phyloP scores from a whole-genome alignment of 2,329 filamentous ascomycete genomes.

The Aspergillus ruber region DNA sequence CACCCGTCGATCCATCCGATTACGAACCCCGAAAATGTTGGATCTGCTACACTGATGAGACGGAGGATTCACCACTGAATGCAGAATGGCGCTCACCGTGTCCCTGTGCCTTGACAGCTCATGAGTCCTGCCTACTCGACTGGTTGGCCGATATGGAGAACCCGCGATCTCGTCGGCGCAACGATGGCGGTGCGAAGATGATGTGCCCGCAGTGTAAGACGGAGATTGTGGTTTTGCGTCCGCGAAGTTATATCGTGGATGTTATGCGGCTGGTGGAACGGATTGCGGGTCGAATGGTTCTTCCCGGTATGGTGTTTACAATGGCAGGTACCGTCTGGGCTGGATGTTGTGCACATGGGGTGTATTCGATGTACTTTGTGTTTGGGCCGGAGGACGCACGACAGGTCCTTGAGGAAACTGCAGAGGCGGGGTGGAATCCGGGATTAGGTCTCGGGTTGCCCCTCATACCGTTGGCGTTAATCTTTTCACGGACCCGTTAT shows the following conservation, averaged over 20 bases:
- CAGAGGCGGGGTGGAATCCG: constrained; percentile 38
- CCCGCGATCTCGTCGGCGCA: constrained; percentile 45
- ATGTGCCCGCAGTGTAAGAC: constrained; percentile 86
- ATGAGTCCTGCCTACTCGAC: constrained; percentile 80
- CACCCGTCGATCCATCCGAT: constrained; percentile 9
- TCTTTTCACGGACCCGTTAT: constrained; percentile 60
- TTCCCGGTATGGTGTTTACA: constrained; percentile 57
- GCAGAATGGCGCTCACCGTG: constrained; percentile 80
- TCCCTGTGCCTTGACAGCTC: constrained; percentile 81
- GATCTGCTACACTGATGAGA: constrained; percentile 64
- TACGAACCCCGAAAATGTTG: constrained; percentile 53
- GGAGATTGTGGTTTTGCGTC: constrained; percentile 68
- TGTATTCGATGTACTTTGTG: constrained; percentile 58
- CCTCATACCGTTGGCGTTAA: constrained; percentile 60
- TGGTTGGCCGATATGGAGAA: constrained; percentile 90
- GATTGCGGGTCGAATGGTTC: constrained; percentile 51
- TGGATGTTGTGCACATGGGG: constrained; percentile 52
- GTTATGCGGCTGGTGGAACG: constrained; percentile 55
- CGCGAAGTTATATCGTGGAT: constrained; percentile 65
- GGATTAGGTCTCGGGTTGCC: constrained; percentile 56
- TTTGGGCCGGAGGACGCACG: constrained; percentile 59
- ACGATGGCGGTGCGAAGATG: constrained; percentile 55
- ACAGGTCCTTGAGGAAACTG: constrained; percentile 44
- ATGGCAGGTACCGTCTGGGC: constrained; percentile 44
- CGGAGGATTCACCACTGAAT: constrained; percentile 54